Conservation (phyloP, 164 flowering plant species). For the Cinnamomum micranthum region DNA sequence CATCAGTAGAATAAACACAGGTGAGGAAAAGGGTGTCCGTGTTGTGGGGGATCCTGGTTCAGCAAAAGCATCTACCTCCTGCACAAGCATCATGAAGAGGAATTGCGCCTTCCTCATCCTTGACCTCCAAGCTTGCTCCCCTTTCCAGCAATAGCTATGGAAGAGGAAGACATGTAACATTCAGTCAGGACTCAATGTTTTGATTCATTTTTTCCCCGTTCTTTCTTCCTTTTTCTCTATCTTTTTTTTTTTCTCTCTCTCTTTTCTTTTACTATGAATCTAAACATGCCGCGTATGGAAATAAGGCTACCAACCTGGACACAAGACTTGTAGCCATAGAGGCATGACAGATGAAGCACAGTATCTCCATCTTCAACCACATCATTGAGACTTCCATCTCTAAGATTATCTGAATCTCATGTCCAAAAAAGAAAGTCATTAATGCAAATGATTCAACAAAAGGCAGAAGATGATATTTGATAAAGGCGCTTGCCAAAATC, state of each 20-base stretch:
- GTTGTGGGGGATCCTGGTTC: not conserved
- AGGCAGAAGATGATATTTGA: too few relatives aligned
- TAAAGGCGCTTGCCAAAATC: too few relatives aligned
- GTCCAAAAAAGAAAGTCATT: not conserved
- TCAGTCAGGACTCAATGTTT: too few relatives aligned
- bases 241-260: too few relatives aligned
- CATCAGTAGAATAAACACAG: not conserved
- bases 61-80: constrained; percentile 45
- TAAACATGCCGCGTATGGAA: not conserved
- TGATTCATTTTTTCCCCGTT: too few relatives aligned
- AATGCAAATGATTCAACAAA: too few relatives aligned
- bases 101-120: constrained; percentile 94
- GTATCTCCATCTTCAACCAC: constrained; percentile 88
- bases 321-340: constrained; percentile 70
- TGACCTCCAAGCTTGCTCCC: constrained; percentile 69
- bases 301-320: constrained; percentile 47
- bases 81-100: constrained; percentile 98
- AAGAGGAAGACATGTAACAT: not conserved
- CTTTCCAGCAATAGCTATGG: constrained; percentile 77
- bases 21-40: not conserved
- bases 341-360: constrained; percentile 81
- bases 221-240: too few relatives aligned
- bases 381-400: constrained; percentile 58
- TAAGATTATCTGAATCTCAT: constrained; percentile 51
- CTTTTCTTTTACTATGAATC: not conserved